phyloP scores from a whole-genome alignment of 2,329 filamentous ascomycete species.

The Dactylellina sp. region DNA sequence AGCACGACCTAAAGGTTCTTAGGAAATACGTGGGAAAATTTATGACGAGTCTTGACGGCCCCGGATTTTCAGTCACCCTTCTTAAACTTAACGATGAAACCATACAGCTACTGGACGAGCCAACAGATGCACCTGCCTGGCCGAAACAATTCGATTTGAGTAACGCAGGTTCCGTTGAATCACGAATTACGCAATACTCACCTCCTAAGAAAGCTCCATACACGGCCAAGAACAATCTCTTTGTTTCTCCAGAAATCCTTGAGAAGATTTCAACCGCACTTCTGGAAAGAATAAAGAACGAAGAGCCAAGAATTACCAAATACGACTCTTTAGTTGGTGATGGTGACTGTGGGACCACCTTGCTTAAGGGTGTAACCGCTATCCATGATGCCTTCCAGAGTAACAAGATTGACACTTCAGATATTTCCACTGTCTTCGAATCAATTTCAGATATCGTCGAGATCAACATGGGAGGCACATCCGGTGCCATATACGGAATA shows the following conservation, averaged over 20 bases:
- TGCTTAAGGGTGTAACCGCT: conserved; percentile 66
- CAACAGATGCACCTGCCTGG: conserved; percentile 78
- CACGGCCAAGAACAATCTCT: conserved; percentile 4
- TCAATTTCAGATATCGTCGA: conserved; percentile 70
- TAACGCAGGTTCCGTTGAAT: conserved; percentile 1
- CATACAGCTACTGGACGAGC: conserved; percentile 77
- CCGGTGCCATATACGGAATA: conserved; percentile 62
- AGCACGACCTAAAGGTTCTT: conserved; percentile 71
- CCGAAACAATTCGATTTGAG: conserved; percentile 64
- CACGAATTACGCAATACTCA: conserved; percentile 31
- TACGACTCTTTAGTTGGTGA: conserved; percentile 70
- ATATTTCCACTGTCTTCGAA: conserved; percentile 62
- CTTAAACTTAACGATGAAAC: conserved; percentile 74
- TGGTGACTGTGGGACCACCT: conserved; percentile 63
- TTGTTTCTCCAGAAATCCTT: conserved; percentile 4
- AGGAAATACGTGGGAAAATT: conserved; percentile 77
- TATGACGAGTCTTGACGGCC: conserved; percentile 82
- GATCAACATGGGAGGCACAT: conserved; percentile 63
- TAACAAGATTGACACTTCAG: conserved; percentile 68
- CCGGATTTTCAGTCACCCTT: conserved; percentile 79
- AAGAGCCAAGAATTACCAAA: conserved; percentile 77
- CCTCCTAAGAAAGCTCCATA: conserved; percentile 21
- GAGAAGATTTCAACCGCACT: conserved; percentile 24
- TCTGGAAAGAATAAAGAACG: conserved; percentile 73
- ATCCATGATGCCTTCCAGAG: conserved; percentile 65